Evolutionary conservation across 2,329 filamentous ascomycete species (phyloP).

Genomic region (Colletotrichum lupini): DNA sequence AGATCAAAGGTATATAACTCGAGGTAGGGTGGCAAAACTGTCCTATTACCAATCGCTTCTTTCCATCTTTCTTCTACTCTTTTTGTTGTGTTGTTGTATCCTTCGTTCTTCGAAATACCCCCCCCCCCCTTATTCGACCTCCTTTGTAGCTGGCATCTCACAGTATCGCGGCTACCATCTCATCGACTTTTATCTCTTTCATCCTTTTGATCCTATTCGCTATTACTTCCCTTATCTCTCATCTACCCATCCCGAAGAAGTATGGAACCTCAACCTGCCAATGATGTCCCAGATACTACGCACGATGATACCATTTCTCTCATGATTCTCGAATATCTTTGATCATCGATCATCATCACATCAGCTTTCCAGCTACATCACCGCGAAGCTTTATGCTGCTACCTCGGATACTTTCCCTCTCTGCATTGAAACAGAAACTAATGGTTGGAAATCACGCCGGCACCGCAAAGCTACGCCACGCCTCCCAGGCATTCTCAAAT

Average conservation of each 20-base stretch:
- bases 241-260: no score
- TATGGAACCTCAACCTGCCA: constrained; percentile 22
- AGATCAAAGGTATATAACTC: constrained; percentile 27
- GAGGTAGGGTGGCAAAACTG: constrained; percentile 26
- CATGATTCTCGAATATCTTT: constrained; percentile 30
- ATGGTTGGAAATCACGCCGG: background rate
- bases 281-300: constrained; percentile 17
- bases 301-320: constrained; percentile 33
- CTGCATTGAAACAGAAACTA: no score
- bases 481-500: background rate
- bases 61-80: no score
- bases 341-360: background rate
- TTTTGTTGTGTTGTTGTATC: background rate
- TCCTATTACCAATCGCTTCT: background rate
- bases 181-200: background rate
- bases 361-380: background rate
- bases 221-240: background rate
- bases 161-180: background rate
- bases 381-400: background rate
- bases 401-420: background rate
- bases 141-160: no score
- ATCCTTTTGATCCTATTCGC: background rate
- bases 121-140: background rate
- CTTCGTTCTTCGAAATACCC: background rate
- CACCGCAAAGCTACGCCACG: background rate